phyloP scores from a whole-genome alignment of 2,329 filamentous ascomycete species.

The Colletotrichum graminicola region DNA sequence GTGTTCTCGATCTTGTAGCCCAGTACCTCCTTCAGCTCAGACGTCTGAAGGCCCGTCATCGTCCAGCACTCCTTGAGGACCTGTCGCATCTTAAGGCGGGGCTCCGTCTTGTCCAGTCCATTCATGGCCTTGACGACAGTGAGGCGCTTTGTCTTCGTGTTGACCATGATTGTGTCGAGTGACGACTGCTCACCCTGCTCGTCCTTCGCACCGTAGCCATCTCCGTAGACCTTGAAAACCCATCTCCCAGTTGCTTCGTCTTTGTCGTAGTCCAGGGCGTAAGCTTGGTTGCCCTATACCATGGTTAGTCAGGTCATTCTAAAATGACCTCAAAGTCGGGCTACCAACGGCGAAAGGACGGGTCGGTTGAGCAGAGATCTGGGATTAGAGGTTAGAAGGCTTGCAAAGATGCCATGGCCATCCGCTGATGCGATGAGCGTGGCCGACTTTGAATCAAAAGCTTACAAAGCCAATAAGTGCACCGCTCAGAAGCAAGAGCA shows the following conservation, averaged over 20 bases:
- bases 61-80: slow-evolving; percentile 22
- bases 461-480: background rate
- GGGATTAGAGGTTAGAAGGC: background rate
- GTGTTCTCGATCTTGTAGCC: background rate
- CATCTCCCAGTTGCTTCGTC: background rate
- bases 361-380: background rate
- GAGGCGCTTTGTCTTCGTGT: background rate
- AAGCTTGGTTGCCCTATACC: background rate
- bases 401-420: background rate
- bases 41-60: slow-evolving; percentile 8
- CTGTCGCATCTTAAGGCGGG: slow-evolving; percentile 15
- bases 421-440: rapidly evolving
- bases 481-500: background rate
- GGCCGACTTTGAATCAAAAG: rapidly evolving
- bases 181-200: background rate
- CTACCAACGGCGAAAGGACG: slow-evolving; percentile 10
- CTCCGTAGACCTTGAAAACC: slow-evolving; percentile 2
- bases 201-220: background rate
- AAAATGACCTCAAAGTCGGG: too few species aligned
- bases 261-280: background rate
- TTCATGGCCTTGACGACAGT: slow-evolving; percentile 25
- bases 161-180: slow-evolving; percentile 3
- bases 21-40: slow-evolving; percentile 4
- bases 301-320: background rate
- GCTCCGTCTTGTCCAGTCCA: background rate